Base-by-base conservation (phyloP, 768 basidiomycete species). In the Myochromella boudieri region DNA sequence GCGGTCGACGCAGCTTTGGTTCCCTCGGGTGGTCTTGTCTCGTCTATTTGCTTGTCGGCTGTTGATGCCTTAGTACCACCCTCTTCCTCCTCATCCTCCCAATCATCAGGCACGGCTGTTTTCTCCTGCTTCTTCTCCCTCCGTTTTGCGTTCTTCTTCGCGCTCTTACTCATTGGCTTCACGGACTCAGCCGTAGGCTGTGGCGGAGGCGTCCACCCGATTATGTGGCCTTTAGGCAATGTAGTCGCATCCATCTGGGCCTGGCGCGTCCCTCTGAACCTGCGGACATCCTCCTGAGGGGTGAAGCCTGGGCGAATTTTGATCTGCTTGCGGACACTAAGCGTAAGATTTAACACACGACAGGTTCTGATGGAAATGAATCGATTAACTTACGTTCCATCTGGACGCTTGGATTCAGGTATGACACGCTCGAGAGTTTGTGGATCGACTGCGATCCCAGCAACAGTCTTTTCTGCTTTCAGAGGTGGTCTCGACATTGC, bases 261-360 rank as follows among this genome's bases (percentile, higher is more conserved):
- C 62, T 91, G 89, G 42, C 83, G 81, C 36, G 82, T 79, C 32
- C 88, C 82, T 43, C 91, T 80, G 67, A 94, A 97, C 38, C 85
- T 82, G n/a, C 80, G 77, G 6, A 95, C 78, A 67, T 97, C 94
- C 66, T 97, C 94, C 67, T 94, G 91, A 0, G 94, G 94, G 4
- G 91, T 95, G 68, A 87, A 97, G 0, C 94, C 94, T 2, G 92
- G 94, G 21, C 94, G 77, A 53, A 97, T 85, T 71, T 86, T 94
- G 46, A 87, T 71, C 67, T 94, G 80, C 68, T 94, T 95, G 52
- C 94, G 85, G 26, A 91, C 66, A 38, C 94, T 97, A 49, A 7
- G 34, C 15, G n/a, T 6, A 41, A 17, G 11, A 15, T 37, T 32
- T 59, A 31, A n/a, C n/a, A 31, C 46, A 55, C 52, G 40, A 46